phyloP scores from a whole-genome alignment of 306 rosid species.

The Gastrolobium bilobum region DNA sequence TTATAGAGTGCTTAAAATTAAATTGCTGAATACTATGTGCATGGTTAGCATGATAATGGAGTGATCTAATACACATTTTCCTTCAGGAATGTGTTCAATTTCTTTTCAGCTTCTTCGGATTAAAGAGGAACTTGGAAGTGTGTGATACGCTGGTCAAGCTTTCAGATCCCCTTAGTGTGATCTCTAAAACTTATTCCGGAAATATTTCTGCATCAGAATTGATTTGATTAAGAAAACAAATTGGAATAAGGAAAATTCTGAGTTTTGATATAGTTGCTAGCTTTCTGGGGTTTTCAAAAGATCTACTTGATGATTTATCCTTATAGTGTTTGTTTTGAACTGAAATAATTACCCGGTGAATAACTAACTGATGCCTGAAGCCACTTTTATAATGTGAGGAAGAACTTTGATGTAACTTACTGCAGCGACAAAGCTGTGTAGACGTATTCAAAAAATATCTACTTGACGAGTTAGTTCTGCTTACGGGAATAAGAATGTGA shows the following conservation, averaged over 20 bases:
- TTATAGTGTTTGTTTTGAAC: slow-evolving; percentile 40
- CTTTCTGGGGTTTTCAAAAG: slow-evolving; percentile 19
- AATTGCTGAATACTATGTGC: neutral
- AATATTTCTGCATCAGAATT: slow-evolving; percentile 26
- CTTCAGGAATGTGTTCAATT: slow-evolving; percentile 25
- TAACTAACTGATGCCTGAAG: slow-evolving; percentile 24
- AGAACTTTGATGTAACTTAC: slow-evolving; percentile 31
- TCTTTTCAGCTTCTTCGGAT: slow-evolving; percentile 92
- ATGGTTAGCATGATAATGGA: slow-evolving; percentile 19
- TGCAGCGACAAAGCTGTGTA: slow-evolving; percentile 30
- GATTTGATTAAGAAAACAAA: slow-evolving; percentile 28
- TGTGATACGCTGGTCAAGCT: slow-evolving; percentile 94
- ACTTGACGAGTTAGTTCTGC: neutral
- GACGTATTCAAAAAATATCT: neutral
- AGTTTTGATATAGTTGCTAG: slow-evolving; percentile 46
- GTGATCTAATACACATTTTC: slow-evolving; percentile 27
- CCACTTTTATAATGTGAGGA: slow-evolving; percentile 36
- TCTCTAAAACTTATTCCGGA: slow-evolving; percentile 5
- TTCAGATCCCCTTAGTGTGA: slow-evolving; percentile 81
- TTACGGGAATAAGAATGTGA: neutral
- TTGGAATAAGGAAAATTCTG: slow-evolving; percentile 17
- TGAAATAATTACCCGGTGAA: slow-evolving; percentile 25
- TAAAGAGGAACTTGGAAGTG: slow-evolving; percentile 92
- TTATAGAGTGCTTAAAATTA: neutral
- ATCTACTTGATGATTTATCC: slow-evolving; percentile 20